Conservation (phyloP, 31 red algal genomes). For the Odonthalia washingtoniensis region DNA sequence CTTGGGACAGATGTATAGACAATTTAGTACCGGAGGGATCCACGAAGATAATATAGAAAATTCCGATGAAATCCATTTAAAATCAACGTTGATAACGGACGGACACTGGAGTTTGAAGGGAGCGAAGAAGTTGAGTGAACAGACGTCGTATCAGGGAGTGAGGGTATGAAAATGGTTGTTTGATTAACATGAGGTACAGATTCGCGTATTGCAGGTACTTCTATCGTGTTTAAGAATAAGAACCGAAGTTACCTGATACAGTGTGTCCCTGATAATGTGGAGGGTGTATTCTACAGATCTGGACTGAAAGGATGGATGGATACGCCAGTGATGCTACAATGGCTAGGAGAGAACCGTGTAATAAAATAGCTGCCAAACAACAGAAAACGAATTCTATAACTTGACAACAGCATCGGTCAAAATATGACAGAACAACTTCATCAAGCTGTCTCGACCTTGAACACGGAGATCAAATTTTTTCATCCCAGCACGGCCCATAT, state of each 20-base stretch:
- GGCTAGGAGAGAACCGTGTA: background rate
- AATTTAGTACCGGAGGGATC: background rate
- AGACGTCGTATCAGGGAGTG: too few species aligned
- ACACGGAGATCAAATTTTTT: too few species aligned
- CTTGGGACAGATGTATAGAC: background rate
- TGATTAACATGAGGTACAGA: background rate
- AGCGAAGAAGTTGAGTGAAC: background rate
- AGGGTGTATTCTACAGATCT: too few species aligned
- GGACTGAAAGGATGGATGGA: too few species aligned
- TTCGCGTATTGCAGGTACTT: background rate
- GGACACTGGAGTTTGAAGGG: slow-evolving; percentile 9
- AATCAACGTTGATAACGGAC: slow-evolving; percentile 21
- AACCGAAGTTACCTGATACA: background rate
- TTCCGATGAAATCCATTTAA: slow-evolving; percentile 19
- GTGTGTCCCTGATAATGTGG: too few species aligned
- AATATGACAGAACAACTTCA: background rate
- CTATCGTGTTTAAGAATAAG: background rate
- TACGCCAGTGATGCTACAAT: background rate
- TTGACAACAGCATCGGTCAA: slow-evolving; percentile 24
- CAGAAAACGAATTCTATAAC: background rate
- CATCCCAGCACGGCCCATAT: slow-evolving; percentile 29
- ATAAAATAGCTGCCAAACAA: background rate
- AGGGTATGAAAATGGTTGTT: slow-evolving; percentile 21
- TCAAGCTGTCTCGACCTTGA: background rate
- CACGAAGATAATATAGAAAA: slow-evolving; percentile 25